Percentiles rank a stretch among this genome's conserved stretches.
phyloP scores from a whole-genome alignment of 192 early-diverging fungal genomes.

The Dissophora ornata region DNA sequence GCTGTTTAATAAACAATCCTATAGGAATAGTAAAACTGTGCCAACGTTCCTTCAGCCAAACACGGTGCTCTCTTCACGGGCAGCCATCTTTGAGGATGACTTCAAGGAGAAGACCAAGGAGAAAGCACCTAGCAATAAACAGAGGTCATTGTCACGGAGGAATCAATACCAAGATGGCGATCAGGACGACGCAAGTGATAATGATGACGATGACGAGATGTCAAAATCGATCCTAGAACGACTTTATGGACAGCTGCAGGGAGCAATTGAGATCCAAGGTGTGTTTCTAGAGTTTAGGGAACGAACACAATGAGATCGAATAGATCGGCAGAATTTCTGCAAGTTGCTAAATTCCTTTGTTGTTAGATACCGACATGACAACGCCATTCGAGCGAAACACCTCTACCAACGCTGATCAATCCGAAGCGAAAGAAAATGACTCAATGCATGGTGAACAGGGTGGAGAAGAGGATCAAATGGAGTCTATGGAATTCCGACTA shows the following conservation, averaged over 20 bases:
- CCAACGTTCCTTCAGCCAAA: conserved; percentile 40
- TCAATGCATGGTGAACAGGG: neutral
- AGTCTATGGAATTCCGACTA: conserved; percentile 36
- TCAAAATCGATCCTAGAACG: conserved; percentile 21
- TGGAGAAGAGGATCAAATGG: conserved; percentile 10
- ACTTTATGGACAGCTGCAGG: conserved; percentile 34
- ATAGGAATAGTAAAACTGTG: conserved; percentile 9
- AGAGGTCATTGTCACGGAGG: neutral
- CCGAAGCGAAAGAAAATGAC: too few species aligned
- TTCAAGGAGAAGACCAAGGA: neutral
- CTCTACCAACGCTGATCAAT: neutral
- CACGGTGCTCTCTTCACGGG: conserved; percentile 31
- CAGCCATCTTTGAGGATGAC: conserved; percentile 32
- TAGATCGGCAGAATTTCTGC: too few species aligned
- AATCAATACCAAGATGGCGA: neutral
- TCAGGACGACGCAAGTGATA: conserved; percentile 6
- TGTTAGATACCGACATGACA: conserved; percentile 5
- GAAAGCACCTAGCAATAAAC: neutral
- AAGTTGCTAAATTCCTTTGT: too few species aligned
- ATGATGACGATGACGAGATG: conserved; percentile 23
- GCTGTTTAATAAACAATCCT: neutral
- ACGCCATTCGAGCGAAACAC: neutral
- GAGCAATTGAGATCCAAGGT: conserved; percentile 41
- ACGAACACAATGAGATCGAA: too few species aligned
- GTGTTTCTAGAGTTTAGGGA: too few species aligned